Conservation (phyloP, 1,284 basidiomycete genomes). For the Earliella scabrosa region DNA sequence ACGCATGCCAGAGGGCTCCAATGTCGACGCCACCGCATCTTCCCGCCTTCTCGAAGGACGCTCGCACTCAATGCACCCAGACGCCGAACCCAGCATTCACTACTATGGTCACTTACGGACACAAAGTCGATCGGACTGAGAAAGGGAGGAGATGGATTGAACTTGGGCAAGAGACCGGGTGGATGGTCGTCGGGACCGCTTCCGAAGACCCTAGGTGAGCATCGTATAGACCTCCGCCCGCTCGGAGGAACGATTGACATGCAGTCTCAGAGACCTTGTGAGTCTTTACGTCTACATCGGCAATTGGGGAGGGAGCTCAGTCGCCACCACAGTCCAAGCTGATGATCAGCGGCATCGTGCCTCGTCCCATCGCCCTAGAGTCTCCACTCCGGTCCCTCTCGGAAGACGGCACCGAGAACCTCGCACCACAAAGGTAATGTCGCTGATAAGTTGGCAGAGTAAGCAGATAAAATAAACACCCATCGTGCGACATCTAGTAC, state of each 20-base stretch:
- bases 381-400: constrained; percentile 71
- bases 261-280: constrained; percentile 18
- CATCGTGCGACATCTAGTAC: background rate
- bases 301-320: background rate
- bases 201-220: constrained; percentile 47
- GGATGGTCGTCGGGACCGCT: constrained; percentile 57
- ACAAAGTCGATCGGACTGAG: constrained; percentile 51
- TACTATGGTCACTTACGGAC: constrained; percentile 57
- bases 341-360: constrained; percentile 70
- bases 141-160: constrained; percentile 54
- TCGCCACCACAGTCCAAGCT: constrained; percentile 37
- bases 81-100: constrained; percentile 64
- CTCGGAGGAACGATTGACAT: background rate
- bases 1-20: too few species aligned
- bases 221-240: background rate
- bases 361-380: constrained; percentile 77
- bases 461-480: background rate
- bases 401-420: constrained; percentile 59
- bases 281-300: background rate
- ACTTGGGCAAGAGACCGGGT: constrained; percentile 54
- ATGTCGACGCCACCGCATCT: too few species aligned
- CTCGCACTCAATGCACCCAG: constrained; percentile 44
- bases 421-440: constrained; percentile 67
- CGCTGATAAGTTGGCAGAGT: background rate
- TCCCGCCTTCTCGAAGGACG: constrained; percentile 2